Evolutionary conservation across 179 eudicot genomes (phyloP).

Genomic region (Pouteria campechiana): DNA sequence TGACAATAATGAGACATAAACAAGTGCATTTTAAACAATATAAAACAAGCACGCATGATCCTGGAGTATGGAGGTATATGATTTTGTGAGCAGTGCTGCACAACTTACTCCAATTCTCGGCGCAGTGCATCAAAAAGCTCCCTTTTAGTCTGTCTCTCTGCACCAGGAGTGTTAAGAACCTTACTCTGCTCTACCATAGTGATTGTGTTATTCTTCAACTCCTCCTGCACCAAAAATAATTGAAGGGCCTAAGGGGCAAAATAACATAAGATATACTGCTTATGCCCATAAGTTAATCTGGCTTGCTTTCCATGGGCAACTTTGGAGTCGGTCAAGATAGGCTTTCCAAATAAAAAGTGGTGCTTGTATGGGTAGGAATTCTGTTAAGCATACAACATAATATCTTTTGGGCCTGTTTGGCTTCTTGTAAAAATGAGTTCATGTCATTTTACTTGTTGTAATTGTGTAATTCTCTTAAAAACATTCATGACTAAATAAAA

Average conservation of each 20-base stretch:
- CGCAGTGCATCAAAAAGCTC: constrained; percentile 96
- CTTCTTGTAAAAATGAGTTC: too few species aligned
- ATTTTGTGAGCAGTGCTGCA: not conserved
- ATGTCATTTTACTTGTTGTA: too few species aligned
- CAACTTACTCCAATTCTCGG: constrained; percentile 89
- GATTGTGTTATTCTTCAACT: constrained; percentile 79
- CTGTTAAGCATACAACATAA: too few species aligned
- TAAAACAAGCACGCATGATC: not conserved
- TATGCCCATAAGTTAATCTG: too few species aligned
- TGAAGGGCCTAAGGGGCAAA: not conserved
- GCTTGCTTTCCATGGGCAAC: too few species aligned
- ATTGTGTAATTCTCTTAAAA: too few species aligned
- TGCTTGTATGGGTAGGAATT: too few species aligned
- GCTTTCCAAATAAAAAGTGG: too few species aligned
- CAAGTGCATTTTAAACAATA: not conserved
- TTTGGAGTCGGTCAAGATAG: too few species aligned
- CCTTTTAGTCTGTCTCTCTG: constrained; percentile 95
- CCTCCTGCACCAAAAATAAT: constrained; percentile 44
- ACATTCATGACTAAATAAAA: too few species aligned
- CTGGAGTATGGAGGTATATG: not conserved
- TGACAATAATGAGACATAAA: not conserved
- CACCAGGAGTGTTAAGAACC: constrained; percentile 93
- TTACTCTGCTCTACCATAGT: constrained; percentile 97
- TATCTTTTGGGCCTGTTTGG: too few species aligned
- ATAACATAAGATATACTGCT: too few species aligned